Base-by-base conservation (phyloP, 2,329 filamentous ascomycete genomes). In the Zymoseptoria passerinii region DNA sequence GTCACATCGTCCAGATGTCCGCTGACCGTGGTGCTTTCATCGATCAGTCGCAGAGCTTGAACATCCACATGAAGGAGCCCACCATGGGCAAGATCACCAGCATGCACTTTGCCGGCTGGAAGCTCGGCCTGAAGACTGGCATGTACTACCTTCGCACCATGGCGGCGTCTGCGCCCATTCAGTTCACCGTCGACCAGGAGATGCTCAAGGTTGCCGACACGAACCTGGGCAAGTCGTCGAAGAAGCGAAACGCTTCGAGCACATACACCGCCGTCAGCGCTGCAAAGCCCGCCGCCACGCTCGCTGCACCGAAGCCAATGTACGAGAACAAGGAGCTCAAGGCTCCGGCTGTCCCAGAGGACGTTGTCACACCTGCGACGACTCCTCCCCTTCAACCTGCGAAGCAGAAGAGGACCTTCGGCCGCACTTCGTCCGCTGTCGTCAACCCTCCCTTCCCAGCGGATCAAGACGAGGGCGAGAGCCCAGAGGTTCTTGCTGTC, bases 101-200 rank as follows among this genome's bases (percentile, higher is more conserved):
- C 75, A 99, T 99, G 94, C 94, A 99, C 80, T 99, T 99, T 73
- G 84, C 94, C 53, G 94, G 94, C 69, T 99, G 94, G 94, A 99
- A 97, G 83, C 86, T 97, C 66, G 94, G 94, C 71, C 84, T 99
- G 67, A 99, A 99, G 88, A 99, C 94, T 40, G 94, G 94, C 80
- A 97, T 99, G 94, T 99, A 99, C 86, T 99, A 99, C 78, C 86
- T 99, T 68, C 90, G 94, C 70, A 99, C 94, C 52, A 94, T 95
- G 85, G 94, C 94, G 63, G 94, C 94, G 40, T 92, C 92, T 18
- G 91, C 92, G 52, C 94, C 94, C 56, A 99, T 99, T 66, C 94
- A 99, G 77, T 99, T 99, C 80, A 99, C 94, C 4, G 94, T 99
- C 71, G 94, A 99, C 73, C 92, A 99, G 77, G 90, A 96, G 76